Conservation (phyloP, 352 stramenopile species). For the Pythium grandisporangium region DNA sequence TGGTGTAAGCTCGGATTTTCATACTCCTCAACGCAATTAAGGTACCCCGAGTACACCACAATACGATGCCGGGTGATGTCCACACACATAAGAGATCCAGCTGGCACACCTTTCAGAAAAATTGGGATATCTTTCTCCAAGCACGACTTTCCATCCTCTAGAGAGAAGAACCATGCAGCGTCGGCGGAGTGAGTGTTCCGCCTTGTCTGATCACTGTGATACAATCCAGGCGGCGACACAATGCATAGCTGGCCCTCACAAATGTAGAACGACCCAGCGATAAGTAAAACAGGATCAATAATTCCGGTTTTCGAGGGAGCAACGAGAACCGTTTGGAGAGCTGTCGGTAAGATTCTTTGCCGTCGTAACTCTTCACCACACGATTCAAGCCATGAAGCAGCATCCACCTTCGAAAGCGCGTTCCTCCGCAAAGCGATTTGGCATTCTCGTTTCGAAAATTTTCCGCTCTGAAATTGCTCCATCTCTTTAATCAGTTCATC, state of each 20-base stretch:
- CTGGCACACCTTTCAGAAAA: slow-evolving; percentile 45
- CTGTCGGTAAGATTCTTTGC: slow-evolving; percentile 27
- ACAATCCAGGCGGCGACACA: slow-evolving; percentile 54
- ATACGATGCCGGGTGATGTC: slow-evolving; percentile 33
- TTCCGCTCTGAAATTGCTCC: no score
- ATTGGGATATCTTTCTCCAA: slow-evolving; percentile 19
- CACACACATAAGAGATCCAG: slow-evolving; percentile 55
- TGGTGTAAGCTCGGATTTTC: neutral
- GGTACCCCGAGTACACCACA: slow-evolving; percentile 52
- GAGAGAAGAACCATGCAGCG: slow-evolving; percentile 64
- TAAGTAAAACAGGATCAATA: slow-evolving; percentile 58
- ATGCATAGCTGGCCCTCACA: slow-evolving; percentile 50
- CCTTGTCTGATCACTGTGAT: slow-evolving; percentile 31
- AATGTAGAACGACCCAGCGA: slow-evolving; percentile 64
- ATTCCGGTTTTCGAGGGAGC: slow-evolving; percentile 11
- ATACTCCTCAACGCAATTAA: slow-evolving; percentile 68
- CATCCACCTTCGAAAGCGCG: slow-evolving; percentile 23
- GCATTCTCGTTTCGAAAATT: slow-evolving; percentile 43
- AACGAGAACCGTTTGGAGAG: slow-evolving; percentile 7
- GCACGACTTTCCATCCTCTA: slow-evolving; percentile 25
- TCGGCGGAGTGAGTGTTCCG: slow-evolving; percentile 38
- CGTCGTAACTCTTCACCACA: slow-evolving; percentile 36
- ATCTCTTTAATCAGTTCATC: no score
- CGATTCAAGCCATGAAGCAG: slow-evolving; percentile 31
- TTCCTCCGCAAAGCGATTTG: slow-evolving; percentile 43